These are phyloP conservation scores for Fusarium phyllophilum DNA, from an alignment of 2,329 filamentous ascomycete species.

Conservation along the genomic window DNA sequence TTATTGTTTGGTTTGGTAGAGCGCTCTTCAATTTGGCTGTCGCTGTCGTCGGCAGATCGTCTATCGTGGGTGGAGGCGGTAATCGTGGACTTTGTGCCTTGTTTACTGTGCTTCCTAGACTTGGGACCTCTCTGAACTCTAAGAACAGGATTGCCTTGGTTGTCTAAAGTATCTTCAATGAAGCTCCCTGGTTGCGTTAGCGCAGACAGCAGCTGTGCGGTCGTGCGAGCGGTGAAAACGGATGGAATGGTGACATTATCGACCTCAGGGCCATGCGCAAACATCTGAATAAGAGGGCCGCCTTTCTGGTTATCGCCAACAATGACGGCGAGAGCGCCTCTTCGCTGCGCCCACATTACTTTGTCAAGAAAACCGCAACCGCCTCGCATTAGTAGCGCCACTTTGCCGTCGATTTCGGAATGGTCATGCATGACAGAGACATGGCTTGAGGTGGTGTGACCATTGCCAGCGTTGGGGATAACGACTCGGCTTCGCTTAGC, in stretches of 20 bases:
- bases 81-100: conserved; percentile 11
- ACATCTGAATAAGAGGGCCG: conserved; percentile 94
- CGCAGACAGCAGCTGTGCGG: conserved; percentile 90
- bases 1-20: conserved; percentile 10
- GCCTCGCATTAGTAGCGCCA: conserved; percentile 89
- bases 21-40: conserved; percentile 3
- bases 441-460: conserved; percentile 62
- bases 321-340: conserved; percentile 89
- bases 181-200: conserved; percentile 78
- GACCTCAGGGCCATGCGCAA: conserved; percentile 88
- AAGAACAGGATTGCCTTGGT: conserved; percentile 66
- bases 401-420: conserved; percentile 91
- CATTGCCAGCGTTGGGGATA: conserved; percentile 47
- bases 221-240: conserved; percentile 93
- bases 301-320: conserved; percentile 94
- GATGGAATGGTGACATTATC: conserved; percentile 95
- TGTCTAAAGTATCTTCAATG: conserved; percentile 68
- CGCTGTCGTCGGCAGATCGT: conserved; percentile 17
- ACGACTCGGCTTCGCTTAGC: conserved; percentile 47
- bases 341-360: conserved; percentile 93
- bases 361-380: conserved; percentile 98
- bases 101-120: conserved; percentile 28
- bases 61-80: conserved; percentile 22
- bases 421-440: conserved; percentile 92
- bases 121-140: conserved; percentile 63